Evolutionary conservation across 1,284 basidiomycete genomes (phyloP).

Genomic region (Chalciporus sp.): DNA sequence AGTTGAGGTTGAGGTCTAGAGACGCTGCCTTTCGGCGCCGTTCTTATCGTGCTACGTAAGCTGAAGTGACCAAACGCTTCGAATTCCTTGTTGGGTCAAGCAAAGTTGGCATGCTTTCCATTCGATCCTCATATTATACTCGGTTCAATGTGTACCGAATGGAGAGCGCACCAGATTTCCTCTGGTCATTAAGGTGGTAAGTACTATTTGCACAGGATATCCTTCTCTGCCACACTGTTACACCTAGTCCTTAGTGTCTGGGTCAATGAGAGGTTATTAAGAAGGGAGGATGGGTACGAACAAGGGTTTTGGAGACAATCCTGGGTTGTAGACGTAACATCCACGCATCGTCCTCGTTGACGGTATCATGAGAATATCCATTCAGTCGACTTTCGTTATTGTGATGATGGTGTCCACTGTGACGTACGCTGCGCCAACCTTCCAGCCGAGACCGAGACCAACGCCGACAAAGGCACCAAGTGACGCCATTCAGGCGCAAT

Average conservation of each 20-base stretch:
- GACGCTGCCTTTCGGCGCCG: no score
- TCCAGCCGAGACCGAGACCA: constrained; percentile 6
- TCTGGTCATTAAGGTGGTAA: no score
- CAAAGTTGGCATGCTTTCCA: no score
- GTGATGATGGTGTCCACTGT: not conserved
- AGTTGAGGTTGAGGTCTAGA: no score
- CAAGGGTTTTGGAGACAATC: not conserved
- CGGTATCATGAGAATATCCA: constrained; percentile 7
- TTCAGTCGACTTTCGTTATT: constrained; percentile 6
- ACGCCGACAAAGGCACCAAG: constrained; percentile 17
- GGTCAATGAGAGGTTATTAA: constrained; percentile 9
- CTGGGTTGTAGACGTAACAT: not conserved
- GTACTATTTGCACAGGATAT: not conserved
- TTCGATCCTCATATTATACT: no score
- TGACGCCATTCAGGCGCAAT: constrained; percentile 6
- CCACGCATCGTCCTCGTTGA: not conserved
- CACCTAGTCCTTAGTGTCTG: constrained; percentile 14
- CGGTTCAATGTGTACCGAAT: no score
- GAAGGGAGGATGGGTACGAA: not conserved
- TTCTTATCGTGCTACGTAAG: no score
- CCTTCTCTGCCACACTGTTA: constrained; percentile 7
- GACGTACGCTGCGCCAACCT: constrained; percentile 17
- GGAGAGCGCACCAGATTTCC: no score
- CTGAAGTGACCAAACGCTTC: no score
- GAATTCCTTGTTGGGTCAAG: no score